These are phyloP conservation scores for Cordyceps tenuipes DNA, from an alignment of 2,329 filamentous ascomycete species.

Conservation along the genomic window DNA sequence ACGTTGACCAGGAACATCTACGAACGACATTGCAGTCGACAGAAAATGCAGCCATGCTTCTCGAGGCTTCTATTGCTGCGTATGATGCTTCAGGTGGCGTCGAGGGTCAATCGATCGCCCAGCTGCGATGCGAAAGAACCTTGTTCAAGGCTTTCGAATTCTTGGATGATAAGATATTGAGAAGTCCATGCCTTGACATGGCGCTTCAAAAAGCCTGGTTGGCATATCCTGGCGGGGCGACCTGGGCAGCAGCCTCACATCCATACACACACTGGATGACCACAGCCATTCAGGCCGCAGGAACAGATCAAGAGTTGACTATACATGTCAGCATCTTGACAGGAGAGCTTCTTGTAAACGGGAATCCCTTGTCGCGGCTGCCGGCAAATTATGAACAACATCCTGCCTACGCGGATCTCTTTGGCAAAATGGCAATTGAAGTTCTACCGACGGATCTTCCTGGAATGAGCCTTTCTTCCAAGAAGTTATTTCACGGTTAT, in stretches of 20 bases:
- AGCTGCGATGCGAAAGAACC: background rate
- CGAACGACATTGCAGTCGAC: background rate
- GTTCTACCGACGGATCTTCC: background rate
- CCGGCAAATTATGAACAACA: background rate
- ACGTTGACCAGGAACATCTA: background rate
- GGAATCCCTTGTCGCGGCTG: background rate
- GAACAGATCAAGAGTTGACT: background rate
- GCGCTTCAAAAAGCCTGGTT: background rate
- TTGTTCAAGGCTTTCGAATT: background rate
- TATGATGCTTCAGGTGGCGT: background rate
- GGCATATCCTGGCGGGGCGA: background rate
- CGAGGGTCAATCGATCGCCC: background rate
- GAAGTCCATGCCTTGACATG: background rate
- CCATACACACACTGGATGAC: background rate
- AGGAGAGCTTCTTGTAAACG: constrained; percentile 6
- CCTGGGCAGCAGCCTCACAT: background rate
- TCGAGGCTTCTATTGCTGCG: background rate
- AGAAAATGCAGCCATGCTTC: background rate
- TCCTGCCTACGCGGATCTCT: background rate
- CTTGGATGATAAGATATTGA: background rate
- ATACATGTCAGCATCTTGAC: constrained; percentile 12
- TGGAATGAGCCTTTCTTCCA: constrained; percentile 1
- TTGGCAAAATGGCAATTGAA: background rate
- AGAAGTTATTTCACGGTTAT: background rate
- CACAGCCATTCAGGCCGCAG: background rate